Base-by-base conservation (phyloP, 805 yeast species). In the Candida odintsovae region DNA sequence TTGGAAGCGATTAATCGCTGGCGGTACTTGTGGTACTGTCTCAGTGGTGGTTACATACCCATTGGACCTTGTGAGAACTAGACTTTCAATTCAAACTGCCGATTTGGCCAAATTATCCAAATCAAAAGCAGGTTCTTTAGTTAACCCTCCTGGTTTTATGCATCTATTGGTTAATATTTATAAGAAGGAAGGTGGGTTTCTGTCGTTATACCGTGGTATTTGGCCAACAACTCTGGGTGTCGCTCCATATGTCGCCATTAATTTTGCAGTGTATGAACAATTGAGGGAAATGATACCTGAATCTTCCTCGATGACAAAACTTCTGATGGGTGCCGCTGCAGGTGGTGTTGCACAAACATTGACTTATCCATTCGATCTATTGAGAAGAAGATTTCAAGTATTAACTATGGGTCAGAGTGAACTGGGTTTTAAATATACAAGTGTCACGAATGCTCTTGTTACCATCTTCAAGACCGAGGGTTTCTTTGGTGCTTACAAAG, bases 181-280 rank as follows among this genome's bases (percentile, higher is more conserved):
- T 65, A 57, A 55, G 15, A 75, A 73, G 15, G 99, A 92, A 66
- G 98, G 98, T 33, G 96, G 97, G 0, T 21, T 88, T 9, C 50
- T 61, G 2, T 95, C 90, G 0, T 69, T 92, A 15, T 92, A 87
- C 62, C 73, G 90, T 43, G 99, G 99, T 3, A 71, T 90, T 12
- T 70, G 83, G 50, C 96, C 98, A n/a, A 92, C 98, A 0, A 80
- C 90, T 1, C 67, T 87, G 47, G 97, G 98, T 2, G 97, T 94
- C 19, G 97, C 96, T 1, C 97, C 98, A 1, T 94, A 90, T 60
- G 97, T 89, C 28, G 96, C 96, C 4, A 76, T 92, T 44, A 92
- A 90, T 66, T 92, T 92, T 62, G 84, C 96, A 2, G 80, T 89
- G 40, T 92, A 90, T 69, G 98, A 94, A 60, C 80, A 77, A 50